Conservation (phyloP, 805 yeast genomes). For the Kodamaea neixiangensis region DNA sequence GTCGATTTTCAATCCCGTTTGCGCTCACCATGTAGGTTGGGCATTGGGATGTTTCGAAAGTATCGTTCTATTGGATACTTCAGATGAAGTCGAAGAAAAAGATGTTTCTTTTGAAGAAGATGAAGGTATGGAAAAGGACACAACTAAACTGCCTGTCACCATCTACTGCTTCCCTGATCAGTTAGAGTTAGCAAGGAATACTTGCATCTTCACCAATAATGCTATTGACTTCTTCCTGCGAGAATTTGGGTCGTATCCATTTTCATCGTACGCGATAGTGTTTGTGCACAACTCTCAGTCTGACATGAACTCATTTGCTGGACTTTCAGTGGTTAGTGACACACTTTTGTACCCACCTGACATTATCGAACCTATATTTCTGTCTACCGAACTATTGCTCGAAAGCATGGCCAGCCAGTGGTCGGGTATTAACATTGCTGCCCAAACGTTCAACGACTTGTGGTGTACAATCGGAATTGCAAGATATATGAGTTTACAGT, state of each 20-base stretch:
- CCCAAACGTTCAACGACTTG: conserved; percentile 71
- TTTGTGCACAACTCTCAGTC: conserved; percentile 63
- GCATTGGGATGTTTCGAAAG: conserved; percentile 86
- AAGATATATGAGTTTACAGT: conserved; percentile 76
- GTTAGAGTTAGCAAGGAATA: conserved; percentile 58
- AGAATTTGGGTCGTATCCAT: conserved; percentile 93
- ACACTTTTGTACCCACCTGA: conserved; percentile 69
- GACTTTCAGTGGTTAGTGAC: conserved; percentile 63
- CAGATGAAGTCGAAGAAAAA: conserved; percentile 30
- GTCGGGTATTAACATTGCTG: conserved; percentile 90
- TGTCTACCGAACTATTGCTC: conserved; percentile 66
- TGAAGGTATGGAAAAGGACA: conserved; percentile 30
- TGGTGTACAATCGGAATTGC: conserved; percentile 92
- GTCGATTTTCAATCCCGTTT: conserved; percentile 77
- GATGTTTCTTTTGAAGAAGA: conserved; percentile 32
- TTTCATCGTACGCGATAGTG: conserved; percentile 73
- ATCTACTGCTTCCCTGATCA: conserved; percentile 66
- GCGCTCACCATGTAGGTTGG: conserved; percentile 95
- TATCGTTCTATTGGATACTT: conserved; percentile 51
- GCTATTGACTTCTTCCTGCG: conserved; percentile 82
- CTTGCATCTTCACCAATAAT: conserved; percentile 72
- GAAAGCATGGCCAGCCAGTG: conserved; percentile 83
- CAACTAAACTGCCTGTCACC: conserved; percentile 41
- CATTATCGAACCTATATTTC: conserved; percentile 75
- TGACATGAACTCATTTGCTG: conserved; percentile 65